Conservation (phyloP, 1,284 basidiomycete species). For the Malassezia psittaci region DNA sequence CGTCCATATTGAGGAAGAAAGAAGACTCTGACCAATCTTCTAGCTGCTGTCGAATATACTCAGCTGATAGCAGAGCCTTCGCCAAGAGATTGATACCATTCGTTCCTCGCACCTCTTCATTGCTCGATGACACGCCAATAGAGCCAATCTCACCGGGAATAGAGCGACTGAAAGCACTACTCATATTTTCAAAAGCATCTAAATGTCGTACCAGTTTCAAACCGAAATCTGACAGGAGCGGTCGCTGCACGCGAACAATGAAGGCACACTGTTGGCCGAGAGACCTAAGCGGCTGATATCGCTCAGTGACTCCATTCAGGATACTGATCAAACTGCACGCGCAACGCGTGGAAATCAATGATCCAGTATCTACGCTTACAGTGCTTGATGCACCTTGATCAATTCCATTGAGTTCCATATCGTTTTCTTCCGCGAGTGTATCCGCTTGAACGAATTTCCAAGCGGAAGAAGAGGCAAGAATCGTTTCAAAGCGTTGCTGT, state of each 20-base stretch:
- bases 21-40: constrained; percentile 27
- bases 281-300: constrained; percentile 74
- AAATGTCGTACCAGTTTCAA: constrained; percentile 68
- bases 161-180: constrained; percentile 68
- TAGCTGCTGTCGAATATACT: constrained; percentile 27
- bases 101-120: constrained; percentile 38
- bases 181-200: constrained; percentile 83
- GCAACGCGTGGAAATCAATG: constrained; percentile 25
- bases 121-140: constrained; percentile 13
- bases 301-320: constrained; percentile 55
- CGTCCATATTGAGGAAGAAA: constrained; percentile 31
- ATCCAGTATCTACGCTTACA: background rate
- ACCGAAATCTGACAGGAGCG: constrained; percentile 67
- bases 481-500: constrained; percentile 67
- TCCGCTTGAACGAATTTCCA: constrained; percentile 71
- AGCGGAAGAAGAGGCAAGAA: constrained; percentile 68
- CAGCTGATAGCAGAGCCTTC: constrained; percentile 34
- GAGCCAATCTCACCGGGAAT: constrained; percentile 63
- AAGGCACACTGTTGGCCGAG: constrained; percentile 70
- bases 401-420: constrained; percentile 18
- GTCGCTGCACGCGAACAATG: constrained; percentile 71
- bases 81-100: constrained; percentile 35
- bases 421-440: constrained; percentile 52
- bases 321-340: constrained; percentile 26
- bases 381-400: background rate